Percentiles rank a stretch among this genome's conserved stretches.
phyloP scores from a whole-genome alignment of 2,329 filamentous ascomycete genomes.

The Teratosphaeria zuluensis region DNA sequence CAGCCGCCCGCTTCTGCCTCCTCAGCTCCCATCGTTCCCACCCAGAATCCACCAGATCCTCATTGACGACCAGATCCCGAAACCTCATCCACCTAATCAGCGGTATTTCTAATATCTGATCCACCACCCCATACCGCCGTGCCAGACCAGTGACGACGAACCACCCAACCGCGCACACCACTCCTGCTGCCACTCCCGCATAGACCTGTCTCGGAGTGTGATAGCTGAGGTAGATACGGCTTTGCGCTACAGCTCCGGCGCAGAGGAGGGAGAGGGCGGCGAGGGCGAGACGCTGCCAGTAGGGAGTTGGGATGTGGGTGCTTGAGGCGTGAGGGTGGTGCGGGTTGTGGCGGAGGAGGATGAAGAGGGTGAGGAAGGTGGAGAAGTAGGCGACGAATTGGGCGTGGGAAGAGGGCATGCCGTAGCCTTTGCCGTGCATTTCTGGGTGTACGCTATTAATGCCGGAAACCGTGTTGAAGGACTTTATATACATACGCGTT shows the following conservation, averaged over 20 bases:
- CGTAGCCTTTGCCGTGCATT: slow-evolving; percentile 84
- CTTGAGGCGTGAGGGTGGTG: slow-evolving; percentile 30
- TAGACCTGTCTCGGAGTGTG: slow-evolving; percentile 82
- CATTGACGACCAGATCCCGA: slow-evolving; percentile 74
- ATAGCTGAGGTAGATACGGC: slow-evolving; percentile 83
- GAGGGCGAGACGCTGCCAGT: slow-evolving; percentile 50
- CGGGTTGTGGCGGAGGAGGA: slow-evolving; percentile 68
- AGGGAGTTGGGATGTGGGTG: slow-evolving; percentile 47
- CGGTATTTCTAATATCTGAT: slow-evolving; percentile 60
- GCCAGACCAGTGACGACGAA: slow-evolving; percentile 61
- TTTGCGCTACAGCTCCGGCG: slow-evolving; percentile 55
- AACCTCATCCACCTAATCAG: slow-evolving; percentile 59
- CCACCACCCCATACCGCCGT: slow-evolving; percentile 58
- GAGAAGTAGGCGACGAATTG: slow-evolving; percentile 94
- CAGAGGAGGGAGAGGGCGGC: slow-evolving; percentile 31
- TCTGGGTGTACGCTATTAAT: slow-evolving; percentile 30
- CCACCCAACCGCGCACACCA: slow-evolving; percentile 64
- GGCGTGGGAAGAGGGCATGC: slow-evolving; percentile 92
- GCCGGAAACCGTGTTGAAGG: not conserved
- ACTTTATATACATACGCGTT: slow-evolving; percentile 45
- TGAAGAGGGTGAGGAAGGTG: slow-evolving; percentile 71
- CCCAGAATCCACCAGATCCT: slow-evolving; percentile 82
- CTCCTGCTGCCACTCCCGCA: slow-evolving; percentile 65
- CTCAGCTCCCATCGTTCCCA: slow-evolving; percentile 81
- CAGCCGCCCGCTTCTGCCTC: slow-evolving; percentile 22